A percentile compares a stretch with the other conserved stretches of the same genome.
Evolutionary conservation across 2,329 filamentous ascomycete genomes (phyloP).

Genomic region (Cercospora canescens): DNA sequence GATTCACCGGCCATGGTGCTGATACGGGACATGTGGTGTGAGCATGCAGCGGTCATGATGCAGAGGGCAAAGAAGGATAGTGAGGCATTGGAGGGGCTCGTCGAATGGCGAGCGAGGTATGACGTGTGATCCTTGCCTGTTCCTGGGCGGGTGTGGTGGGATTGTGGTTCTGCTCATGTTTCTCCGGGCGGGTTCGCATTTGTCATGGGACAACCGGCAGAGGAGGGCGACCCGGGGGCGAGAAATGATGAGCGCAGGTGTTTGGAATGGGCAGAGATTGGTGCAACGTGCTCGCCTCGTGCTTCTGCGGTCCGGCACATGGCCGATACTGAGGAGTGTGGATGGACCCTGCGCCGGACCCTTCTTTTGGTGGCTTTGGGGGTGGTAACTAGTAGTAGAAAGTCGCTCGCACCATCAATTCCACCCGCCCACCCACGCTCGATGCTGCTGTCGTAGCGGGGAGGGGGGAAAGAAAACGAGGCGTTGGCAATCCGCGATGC

Average conservation of each 20-base stretch:
- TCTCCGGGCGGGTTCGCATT: not conserved
- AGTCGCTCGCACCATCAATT: too few species aligned
- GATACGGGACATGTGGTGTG: constrained; percentile 14
- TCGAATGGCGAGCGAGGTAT: not conserved
- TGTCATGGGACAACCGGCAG: not conserved
- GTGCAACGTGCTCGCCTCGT: not conserved
- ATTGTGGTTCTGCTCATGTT: not conserved
- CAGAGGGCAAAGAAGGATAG: not conserved
- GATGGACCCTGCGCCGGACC: not conserved
- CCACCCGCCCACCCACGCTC: not conserved
- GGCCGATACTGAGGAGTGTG: too few species aligned
- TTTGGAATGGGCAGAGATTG: not conserved
- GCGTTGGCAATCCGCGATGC: not conserved
- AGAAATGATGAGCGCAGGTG: not conserved
- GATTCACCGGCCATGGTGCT: constrained; percentile 24
- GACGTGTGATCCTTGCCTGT: not conserved
- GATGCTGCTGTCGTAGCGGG: not conserved
- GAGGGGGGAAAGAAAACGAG: not conserved
- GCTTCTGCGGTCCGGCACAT: not conserved
- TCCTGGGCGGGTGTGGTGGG: not conserved
- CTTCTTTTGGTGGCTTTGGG: not conserved
- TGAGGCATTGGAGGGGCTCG: not conserved
- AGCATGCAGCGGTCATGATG: not conserved
- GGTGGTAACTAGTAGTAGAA: too few species aligned
- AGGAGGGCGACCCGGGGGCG: not conserved